A percentile compares a stretch with the other conserved stretches of the same genome.
Evolutionary conservation across 1,139 yeast genomes (phyloP).

Genomic region (Zygoascus hellenicus): DNA sequence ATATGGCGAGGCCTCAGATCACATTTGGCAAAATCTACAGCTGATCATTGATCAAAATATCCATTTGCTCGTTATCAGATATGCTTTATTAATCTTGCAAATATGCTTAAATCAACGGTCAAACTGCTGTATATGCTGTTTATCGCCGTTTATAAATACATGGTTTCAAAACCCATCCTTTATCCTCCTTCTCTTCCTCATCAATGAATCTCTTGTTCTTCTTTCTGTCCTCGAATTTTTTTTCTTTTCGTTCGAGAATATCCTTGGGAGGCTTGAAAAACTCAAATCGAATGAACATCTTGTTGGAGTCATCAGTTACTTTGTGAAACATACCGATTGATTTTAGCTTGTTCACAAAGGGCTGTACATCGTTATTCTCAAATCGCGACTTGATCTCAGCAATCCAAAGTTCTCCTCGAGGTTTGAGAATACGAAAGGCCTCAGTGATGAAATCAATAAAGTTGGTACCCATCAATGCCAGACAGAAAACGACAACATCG

Average conservation of each 20-base stretch:
- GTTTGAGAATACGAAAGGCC: slow-evolving; percentile 80
- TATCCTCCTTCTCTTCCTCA: slow-evolving; percentile 61
- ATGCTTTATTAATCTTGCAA: no score
- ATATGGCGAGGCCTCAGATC: no score
- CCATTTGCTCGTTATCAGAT: no score
- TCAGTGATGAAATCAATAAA: slow-evolving; percentile 86
- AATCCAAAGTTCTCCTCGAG: slow-evolving; percentile 93
- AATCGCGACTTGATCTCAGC: slow-evolving; percentile 95
- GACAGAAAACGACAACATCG: slow-evolving; percentile 80
- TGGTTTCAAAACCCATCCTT: slow-evolving; percentile 87
- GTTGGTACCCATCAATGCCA: slow-evolving; percentile 96
- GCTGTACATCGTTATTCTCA: slow-evolving; percentile 51
- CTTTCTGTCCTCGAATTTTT: slow-evolving; percentile 47
- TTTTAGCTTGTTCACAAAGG: slow-evolving; percentile 73
- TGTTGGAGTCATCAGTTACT: slow-evolving; percentile 77
- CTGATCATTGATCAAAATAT: no score
- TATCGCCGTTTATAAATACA: slow-evolving; percentile 91
- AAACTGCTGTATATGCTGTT: neutral
- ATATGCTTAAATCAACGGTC: neutral
- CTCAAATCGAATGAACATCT: slow-evolving; percentile 92
- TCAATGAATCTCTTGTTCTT: slow-evolving; percentile 63
- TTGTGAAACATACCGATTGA: slow-evolving; percentile 81
- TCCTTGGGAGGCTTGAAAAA: slow-evolving; percentile 82
- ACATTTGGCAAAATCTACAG: no score
- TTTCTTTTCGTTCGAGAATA: slow-evolving; percentile 57